A percentile compares a stretch with the other conserved stretches of the same genome.
Evolutionary conservation across 768 basidiomycete genomes (phyloP).

Genomic region (Xerocomellus dryophilus): DNA sequence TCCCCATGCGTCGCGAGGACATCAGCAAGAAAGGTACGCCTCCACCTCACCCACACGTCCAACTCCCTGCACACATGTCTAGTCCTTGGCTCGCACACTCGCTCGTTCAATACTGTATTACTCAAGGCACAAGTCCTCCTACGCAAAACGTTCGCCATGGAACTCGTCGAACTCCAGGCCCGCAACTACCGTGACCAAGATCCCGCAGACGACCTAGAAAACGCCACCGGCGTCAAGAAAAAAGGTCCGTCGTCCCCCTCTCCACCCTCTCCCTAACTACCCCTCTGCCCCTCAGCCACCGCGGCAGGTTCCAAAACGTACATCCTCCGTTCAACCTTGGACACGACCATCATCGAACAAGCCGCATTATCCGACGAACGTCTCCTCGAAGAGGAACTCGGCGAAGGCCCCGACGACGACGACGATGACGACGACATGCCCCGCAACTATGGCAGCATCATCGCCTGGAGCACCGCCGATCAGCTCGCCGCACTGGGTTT

Average conservation of each 20-base stretch:
- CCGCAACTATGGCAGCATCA: conserved; percentile 60
- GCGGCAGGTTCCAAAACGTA: conserved; percentile 72
- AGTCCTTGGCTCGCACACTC: conserved; percentile 50
- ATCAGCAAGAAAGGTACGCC: conserved; percentile 75
- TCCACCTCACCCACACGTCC: not conserved
- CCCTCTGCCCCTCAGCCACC: conserved; percentile 31
- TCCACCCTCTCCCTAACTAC: not conserved
- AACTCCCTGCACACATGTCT: not conserved
- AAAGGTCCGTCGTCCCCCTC: conserved; percentile 44
- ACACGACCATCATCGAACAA: conserved; percentile 57
- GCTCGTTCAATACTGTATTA: conserved; percentile 66
- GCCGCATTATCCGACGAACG: conserved; percentile 50
- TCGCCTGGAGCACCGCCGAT: conserved; percentile 69
- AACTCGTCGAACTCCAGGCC: conserved; percentile 73
- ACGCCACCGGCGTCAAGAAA: conserved; percentile 60
- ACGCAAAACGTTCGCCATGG: conserved; percentile 71
- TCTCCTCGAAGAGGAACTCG: conserved; percentile 47
- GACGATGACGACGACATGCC: conserved; percentile 50
- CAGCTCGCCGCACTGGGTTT: conserved; percentile 70
- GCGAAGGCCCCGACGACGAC: conserved; percentile 45
- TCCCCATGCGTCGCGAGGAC: conserved; percentile 72
- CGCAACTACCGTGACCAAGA: conserved; percentile 45
- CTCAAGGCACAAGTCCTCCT: conserved; percentile 62
- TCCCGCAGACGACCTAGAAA: conserved; percentile 42
- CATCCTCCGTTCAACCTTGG: conserved; percentile 74